These are phyloP conservation scores for Claviceps sp. DNA, from an alignment of 2,329 filamentous ascomycete genomes.

Conservation along the genomic window DNA sequence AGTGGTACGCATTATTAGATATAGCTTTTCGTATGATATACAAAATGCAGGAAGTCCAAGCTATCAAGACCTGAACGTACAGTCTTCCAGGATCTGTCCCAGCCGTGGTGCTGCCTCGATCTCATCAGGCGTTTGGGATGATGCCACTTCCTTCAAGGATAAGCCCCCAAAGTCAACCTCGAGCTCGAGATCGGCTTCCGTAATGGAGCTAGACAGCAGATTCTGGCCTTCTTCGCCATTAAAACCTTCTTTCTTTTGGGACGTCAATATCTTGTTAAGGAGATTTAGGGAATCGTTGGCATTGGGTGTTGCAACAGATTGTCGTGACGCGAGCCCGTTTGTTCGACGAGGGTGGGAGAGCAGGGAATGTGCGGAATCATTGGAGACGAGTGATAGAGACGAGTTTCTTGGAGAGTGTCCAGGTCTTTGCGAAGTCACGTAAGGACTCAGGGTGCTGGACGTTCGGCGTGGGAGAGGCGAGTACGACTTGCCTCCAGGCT, in stretches of 20 bases:
- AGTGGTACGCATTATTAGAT: background rate
- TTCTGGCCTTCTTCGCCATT: slow-evolving; percentile 5
- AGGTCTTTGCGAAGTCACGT: slow-evolving; percentile 53
- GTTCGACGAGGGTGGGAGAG: slow-evolving; percentile 48
- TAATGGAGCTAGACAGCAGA: slow-evolving; percentile 16
- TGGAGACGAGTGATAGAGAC: slow-evolving; percentile 63
- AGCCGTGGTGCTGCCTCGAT: slow-evolving; percentile 23
- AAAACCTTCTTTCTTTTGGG: slow-evolving; percentile 8
- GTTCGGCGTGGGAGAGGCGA: slow-evolving; percentile 58
- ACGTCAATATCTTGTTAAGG: slow-evolving; percentile 37
- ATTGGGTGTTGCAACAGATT: slow-evolving; percentile 31
- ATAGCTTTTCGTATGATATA: background rate
- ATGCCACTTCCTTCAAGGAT: slow-evolving; percentile 59
- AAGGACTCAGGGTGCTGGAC: slow-evolving; percentile 54
- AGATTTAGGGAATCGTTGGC: slow-evolving; percentile 59
- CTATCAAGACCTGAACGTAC: slow-evolving; percentile 30
- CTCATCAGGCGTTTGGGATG: slow-evolving; percentile 16
- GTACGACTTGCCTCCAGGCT: slow-evolving; percentile 52
- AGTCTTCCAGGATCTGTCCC: slow-evolving; percentile 56
- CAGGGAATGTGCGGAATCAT: slow-evolving; percentile 65
- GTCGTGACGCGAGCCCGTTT: slow-evolving; percentile 57
- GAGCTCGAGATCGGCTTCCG: slow-evolving; percentile 42
- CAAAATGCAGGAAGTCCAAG: background rate
- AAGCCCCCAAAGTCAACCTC: slow-evolving; percentile 69
- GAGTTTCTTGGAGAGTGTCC: slow-evolving; percentile 60